Evolutionary conservation across 106 monocot species (phyloP).

Genomic region (Dendrobium chrysotoxum): DNA sequence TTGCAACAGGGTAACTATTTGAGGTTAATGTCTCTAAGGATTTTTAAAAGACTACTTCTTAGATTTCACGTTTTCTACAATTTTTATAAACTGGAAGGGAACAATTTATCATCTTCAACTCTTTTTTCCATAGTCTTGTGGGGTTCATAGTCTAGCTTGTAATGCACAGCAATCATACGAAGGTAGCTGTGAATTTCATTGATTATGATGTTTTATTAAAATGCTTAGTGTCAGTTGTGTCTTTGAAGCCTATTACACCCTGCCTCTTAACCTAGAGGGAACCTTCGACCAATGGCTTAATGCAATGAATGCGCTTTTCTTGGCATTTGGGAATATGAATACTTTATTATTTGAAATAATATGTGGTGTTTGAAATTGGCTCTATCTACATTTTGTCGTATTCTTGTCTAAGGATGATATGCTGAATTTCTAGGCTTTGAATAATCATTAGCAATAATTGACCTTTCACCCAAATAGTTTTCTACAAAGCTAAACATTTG

Average conservation of each 20-base stretch:
- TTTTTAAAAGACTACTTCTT: not conserved
- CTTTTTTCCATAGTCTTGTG: no score
- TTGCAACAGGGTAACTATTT: constrained; percentile 81
- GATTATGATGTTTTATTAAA: not conserved
- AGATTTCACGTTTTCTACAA: not conserved
- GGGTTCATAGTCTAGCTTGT: not conserved
- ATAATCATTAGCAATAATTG: no score
- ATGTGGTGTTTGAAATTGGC: no score
- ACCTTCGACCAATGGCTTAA: no score
- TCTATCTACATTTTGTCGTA: no score
- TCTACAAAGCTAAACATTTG: no score
- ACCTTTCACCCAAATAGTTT: no score
- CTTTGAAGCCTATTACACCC: no score
- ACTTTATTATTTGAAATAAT: not conserved
- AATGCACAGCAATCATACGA: not conserved
- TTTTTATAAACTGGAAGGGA: not conserved
- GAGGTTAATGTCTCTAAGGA: not conserved
- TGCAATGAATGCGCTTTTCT: no score
- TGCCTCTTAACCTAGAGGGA: no score
- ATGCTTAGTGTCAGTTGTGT: not conserved
- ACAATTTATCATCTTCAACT: not conserved
- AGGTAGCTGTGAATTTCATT: not conserved
- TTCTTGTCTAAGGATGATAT: no score
- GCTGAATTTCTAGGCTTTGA: no score
- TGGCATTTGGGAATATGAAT: not conserved